These are phyloP conservation scores for Hypoxylon sp. DNA, from an alignment of 2,329 filamentous ascomycete species.

Conservation along the genomic window DNA sequence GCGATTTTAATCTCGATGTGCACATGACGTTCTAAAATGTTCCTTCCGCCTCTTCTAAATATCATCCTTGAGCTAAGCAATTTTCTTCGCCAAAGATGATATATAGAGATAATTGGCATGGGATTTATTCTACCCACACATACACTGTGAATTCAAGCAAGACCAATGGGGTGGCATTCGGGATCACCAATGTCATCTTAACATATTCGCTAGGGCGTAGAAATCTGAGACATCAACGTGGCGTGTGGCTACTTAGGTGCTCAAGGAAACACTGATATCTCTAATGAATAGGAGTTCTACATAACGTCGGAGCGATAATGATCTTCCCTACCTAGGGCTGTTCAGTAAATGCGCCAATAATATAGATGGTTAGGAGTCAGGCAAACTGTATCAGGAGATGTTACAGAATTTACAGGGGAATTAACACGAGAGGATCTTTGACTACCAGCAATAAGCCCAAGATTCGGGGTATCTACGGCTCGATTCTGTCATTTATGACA, in stretches of 20 bases:
- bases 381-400: background rate
- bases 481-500: background rate
- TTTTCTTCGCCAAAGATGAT: background rate
- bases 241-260: background rate
- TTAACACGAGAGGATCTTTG: background rate
- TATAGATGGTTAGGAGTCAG: background rate
- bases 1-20: background rate
- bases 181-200: background rate
- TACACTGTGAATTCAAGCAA: background rate
- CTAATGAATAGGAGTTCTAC: background rate
- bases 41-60: background rate
- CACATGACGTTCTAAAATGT: background rate
- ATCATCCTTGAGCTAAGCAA: background rate
- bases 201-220: background rate
- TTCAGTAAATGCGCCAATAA: too few species aligned
- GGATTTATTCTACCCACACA: too few species aligned
- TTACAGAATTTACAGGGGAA: background rate
- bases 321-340: too few species aligned
- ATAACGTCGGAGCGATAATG: too few species aligned
- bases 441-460: background rate
- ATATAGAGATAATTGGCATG: background rate
- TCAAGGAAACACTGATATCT: background rate
- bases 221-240: background rate
- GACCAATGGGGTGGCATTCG: background rate
- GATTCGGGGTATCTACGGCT: background rate